These are phyloP conservation scores for Saccharomycopsis babjevae DNA, from an alignment of 805 yeast species.

Conservation along the genomic window DNA sequence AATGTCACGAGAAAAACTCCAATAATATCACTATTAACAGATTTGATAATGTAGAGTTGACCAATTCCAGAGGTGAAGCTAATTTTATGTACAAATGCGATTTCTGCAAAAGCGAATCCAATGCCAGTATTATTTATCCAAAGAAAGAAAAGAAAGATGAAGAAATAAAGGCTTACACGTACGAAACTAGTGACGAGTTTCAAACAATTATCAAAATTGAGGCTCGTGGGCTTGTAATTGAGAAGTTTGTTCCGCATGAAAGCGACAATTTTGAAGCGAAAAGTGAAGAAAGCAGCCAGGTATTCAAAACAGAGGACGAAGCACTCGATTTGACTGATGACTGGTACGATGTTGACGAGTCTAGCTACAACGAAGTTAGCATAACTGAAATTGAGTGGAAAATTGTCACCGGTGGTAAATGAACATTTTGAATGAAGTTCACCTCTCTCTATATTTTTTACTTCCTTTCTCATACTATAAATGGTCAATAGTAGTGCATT, in stretches of 20 bases:
- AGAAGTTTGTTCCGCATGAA: constrained; percentile 45
- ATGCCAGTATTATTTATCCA: constrained; percentile 20
- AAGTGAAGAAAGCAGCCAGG: constrained; percentile 42
- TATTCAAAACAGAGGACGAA: constrained; percentile 50
- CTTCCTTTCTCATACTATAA: neutral
- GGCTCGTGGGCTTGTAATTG: constrained; percentile 73
- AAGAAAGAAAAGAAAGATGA: neutral
- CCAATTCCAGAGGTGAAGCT: constrained; percentile 54
- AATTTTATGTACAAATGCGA: constrained; percentile 72
- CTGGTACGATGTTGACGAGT: constrained; percentile 94
- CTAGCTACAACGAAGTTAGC: constrained; percentile 68
- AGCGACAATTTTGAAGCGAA: constrained; percentile 49
- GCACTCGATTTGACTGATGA: constrained; percentile 55
- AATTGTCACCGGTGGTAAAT: constrained; percentile 27
- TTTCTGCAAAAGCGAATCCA: constrained; percentile 36
- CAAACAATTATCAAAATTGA: constrained; percentile 61
- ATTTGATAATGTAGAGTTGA: constrained; percentile 32
- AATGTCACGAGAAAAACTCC: constrained; percentile 69
- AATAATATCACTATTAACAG: constrained; percentile 61
- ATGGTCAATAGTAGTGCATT: neutral
- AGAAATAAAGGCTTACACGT: constrained; percentile 22
- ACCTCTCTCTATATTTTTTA: too few relatives aligned
- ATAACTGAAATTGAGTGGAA: constrained; percentile 67
- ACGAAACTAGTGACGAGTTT: constrained; percentile 34
- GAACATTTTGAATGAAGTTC: neutral